These are phyloP conservation scores for Galeopsis tetrahit DNA, from an alignment of 257 asterid species.

Conservation along the genomic window DNA sequence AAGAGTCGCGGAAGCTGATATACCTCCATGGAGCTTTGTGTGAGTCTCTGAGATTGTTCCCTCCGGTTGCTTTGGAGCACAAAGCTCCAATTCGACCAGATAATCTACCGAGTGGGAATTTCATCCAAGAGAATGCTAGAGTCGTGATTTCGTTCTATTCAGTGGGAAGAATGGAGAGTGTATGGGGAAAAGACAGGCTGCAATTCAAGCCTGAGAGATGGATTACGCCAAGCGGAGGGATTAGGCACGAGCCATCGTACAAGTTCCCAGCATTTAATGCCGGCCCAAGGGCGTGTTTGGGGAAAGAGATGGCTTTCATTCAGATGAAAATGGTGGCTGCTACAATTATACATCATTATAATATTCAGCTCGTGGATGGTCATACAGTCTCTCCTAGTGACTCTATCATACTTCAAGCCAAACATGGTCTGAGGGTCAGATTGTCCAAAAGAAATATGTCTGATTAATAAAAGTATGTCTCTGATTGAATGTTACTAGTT, in stretches of 20 bases:
- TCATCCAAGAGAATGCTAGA: too few relatives aligned
- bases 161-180: too few relatives aligned
- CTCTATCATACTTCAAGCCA: constrained; percentile 52
- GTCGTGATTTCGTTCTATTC: too few relatives aligned
- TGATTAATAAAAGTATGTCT: not conserved
- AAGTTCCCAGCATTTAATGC: constrained; percentile 66
- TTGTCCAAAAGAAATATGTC: constrained; percentile 37
- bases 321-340: constrained; percentile 62
- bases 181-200: too few relatives aligned
- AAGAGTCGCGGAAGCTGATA: constrained; percentile 43
- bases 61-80: too few relatives aligned
- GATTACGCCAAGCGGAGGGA: constrained; percentile 26
- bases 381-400: constrained; percentile 43
- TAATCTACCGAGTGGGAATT: too few relatives aligned
- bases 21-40: too few relatives aligned
- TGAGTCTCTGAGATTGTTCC: too few relatives aligned
- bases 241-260: constrained; percentile 56
- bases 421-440: constrained; percentile 51
- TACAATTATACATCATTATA: constrained; percentile 42
- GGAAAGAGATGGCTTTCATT: constrained; percentile 38
- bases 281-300: constrained; percentile 63
- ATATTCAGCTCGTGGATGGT: constrained; percentile 38
- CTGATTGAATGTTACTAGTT: too few relatives aligned
- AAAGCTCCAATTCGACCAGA: too few relatives aligned
- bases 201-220: too few relatives aligned